These are phyloP conservation scores for Porcisia hertigi DNA, from an alignment of 208 protist genomes.

Conservation along the genomic window DNA sequence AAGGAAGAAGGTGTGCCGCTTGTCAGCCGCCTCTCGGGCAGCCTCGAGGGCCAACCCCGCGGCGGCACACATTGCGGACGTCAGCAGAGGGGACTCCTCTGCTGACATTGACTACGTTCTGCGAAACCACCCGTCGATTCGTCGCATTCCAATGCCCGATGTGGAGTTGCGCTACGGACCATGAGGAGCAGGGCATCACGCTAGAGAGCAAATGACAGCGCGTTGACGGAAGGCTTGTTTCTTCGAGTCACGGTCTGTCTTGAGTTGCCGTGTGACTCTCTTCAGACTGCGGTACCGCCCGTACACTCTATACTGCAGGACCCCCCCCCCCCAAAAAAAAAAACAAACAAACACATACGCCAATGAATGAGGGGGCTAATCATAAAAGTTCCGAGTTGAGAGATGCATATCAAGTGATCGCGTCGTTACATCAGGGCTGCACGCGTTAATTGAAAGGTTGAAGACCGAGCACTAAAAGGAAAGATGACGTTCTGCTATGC, in stretches of 20 bases:
- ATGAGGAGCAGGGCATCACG: not conserved
- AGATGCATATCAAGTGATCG: too few species aligned
- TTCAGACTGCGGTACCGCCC: not conserved
- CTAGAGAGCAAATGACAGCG: not conserved
- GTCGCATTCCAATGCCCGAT: slow-evolving; percentile 63
- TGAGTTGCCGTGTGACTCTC: not conserved
- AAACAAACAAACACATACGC: not conserved
- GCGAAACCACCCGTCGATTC: slow-evolving; percentile 33
- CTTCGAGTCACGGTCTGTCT: not conserved
- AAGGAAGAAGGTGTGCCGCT: not conserved
- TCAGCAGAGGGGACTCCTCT: not conserved
- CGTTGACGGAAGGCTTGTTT: not conserved
- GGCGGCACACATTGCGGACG: not conserved
- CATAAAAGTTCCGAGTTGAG: too few species aligned
- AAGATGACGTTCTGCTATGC: too few species aligned
- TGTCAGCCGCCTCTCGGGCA: not conserved
- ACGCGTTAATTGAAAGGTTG: too few species aligned
- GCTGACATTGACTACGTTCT: slow-evolving; percentile 37
- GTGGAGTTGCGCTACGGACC: slow-evolving; percentile 56
- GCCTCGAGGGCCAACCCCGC: not conserved
- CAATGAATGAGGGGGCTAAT: not conserved
- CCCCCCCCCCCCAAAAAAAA: too few species aligned
- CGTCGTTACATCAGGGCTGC: too few species aligned
- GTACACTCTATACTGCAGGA: not conserved
- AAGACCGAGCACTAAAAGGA: too few species aligned